Evolutionary conservation across 768 basidiomycete genomes (phyloP).

Genomic region (Arthromyces matolae): DNA sequence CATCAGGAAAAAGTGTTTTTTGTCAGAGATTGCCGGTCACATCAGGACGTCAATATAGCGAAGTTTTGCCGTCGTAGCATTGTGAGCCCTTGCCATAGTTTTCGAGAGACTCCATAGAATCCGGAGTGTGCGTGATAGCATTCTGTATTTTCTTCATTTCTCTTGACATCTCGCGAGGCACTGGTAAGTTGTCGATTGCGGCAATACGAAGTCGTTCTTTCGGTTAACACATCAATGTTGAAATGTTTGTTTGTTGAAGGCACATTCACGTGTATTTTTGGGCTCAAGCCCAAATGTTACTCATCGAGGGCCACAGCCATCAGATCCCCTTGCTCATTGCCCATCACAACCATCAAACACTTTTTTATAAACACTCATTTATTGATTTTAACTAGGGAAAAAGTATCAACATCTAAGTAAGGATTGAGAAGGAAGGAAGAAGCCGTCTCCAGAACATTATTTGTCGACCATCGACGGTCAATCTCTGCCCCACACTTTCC

Average conservation of each 20-base stretch:
- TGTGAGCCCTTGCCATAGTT: neutral
- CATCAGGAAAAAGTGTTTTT: slow-evolving; percentile 1
- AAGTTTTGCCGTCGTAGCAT: neutral
- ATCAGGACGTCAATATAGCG: neutral
- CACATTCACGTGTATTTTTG: too few species aligned
- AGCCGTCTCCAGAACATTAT: slow-evolving; percentile 16
- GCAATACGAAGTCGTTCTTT: too few species aligned
- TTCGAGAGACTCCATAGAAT: neutral
- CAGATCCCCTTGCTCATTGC: neutral
- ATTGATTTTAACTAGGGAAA: neutral
- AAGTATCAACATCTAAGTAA: slow-evolving; percentile 17
- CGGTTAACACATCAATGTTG: too few species aligned
- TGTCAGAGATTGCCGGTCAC: neutral
- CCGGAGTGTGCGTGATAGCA: neutral
- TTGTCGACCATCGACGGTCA: slow-evolving; percentile 15
- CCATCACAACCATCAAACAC: neutral
- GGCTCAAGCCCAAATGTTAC: too few species aligned
- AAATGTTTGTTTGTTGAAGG: too few species aligned
- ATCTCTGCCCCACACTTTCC: slow-evolving; percentile 6
- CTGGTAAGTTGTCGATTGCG: too few species aligned
- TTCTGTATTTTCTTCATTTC: neutral
- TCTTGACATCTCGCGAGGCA: too few species aligned
- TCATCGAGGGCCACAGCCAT: too few species aligned
- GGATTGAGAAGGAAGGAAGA: slow-evolving; percentile 12
- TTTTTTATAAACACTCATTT: neutral